Evolutionary conservation across 352 stramenopile species (phyloP).

Genomic region (Pythium sp.): DNA sequence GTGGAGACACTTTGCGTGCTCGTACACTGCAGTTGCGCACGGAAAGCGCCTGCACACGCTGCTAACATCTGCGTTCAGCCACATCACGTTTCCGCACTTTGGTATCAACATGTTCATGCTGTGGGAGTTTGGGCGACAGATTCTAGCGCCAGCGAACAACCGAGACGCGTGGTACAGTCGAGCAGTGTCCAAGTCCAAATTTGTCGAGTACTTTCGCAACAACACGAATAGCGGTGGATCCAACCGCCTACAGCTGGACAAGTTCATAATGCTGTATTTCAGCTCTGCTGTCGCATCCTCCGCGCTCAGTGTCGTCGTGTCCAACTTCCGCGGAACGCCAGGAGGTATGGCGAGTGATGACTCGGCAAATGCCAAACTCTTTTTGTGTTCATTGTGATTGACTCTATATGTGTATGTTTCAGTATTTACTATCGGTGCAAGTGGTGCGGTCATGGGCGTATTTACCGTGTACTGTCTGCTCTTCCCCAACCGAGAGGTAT

Average conservation of each 20-base stretch:
- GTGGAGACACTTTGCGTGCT: constrained; percentile 84
- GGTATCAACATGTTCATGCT: constrained; percentile 90
- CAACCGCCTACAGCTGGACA: constrained; percentile 44
- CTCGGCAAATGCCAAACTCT: background rate
- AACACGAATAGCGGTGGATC: constrained; percentile 24
- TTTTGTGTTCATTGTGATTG: background rate
- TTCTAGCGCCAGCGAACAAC: constrained; percentile 52
- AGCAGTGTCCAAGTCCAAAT: constrained; percentile 42
- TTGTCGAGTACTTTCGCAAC: constrained; percentile 39
- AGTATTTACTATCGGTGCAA: constrained; percentile 84
- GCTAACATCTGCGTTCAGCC: constrained; percentile 78
- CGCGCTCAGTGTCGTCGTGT: constrained; percentile 60
- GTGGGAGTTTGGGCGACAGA: constrained; percentile 76
- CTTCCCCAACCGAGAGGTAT: constrained; percentile 63
- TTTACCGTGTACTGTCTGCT: constrained; percentile 78
- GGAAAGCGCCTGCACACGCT: constrained; percentile 71
- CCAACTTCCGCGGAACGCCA: constrained; percentile 54
- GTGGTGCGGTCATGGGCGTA: constrained; percentile 75
- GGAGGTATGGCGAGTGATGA: constrained; percentile 29
- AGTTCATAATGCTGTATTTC: constrained; percentile 71
- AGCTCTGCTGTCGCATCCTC: constrained; percentile 72
- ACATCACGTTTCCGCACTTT: constrained; percentile 80
- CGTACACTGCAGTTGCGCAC: constrained; percentile 65
- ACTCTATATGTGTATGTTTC: background rate
- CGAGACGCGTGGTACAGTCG: constrained; percentile 48